These are phyloP conservation scores for Trichophyton mentagrophytes DNA, from an alignment of 2,329 filamentous ascomycete species.

Conservation along the genomic window DNA sequence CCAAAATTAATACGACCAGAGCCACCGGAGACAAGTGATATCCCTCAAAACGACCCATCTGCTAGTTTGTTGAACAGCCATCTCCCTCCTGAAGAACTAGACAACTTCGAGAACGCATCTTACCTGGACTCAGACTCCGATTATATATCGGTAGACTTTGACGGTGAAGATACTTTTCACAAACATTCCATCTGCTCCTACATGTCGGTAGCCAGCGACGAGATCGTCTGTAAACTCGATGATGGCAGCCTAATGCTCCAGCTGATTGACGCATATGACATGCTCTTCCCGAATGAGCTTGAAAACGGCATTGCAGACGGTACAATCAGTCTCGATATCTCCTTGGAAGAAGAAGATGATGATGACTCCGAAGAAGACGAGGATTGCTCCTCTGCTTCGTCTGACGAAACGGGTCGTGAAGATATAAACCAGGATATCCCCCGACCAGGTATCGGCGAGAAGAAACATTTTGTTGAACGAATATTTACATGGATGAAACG, in stretches of 20 bases:
- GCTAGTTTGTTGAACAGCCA: background rate
- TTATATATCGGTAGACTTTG: background rate
- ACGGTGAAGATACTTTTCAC: background rate
- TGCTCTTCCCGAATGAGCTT: background rate
- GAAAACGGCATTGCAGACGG: background rate
- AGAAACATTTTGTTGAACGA: background rate
- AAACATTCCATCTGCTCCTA: background rate
- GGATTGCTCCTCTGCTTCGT: background rate
- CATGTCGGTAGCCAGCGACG: background rate
- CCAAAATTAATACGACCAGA: background rate
- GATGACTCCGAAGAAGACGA: background rate
- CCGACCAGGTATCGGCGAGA: background rate
- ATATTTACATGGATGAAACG: slow-evolving; percentile 2
- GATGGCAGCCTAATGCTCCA: background rate
- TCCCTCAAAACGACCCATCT: background rate
- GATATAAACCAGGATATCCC: background rate
- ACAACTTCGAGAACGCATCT: background rate
- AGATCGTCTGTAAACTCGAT: background rate
- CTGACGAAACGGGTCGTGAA: no score
- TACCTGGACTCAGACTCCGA: background rate
- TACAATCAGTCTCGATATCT: background rate
- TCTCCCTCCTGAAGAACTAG: background rate
- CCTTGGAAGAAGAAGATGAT: background rate
- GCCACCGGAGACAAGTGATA: background rate
- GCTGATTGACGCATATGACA: background rate